Conservation (phyloP, 305 asterid genomes). For the Nicotiana rustica region DNA sequence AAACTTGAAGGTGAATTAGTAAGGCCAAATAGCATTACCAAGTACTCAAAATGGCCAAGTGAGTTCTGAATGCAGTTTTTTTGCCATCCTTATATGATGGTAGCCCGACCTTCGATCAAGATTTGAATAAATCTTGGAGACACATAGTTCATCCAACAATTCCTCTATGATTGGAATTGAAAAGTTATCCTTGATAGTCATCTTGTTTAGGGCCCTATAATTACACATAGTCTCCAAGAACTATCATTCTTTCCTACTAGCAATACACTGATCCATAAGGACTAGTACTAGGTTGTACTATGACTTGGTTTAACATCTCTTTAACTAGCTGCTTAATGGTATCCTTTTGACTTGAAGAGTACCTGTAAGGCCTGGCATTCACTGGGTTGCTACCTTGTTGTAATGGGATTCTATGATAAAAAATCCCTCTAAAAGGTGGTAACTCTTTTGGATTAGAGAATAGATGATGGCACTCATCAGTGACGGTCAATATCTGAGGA, state of each 20-base stretch:
- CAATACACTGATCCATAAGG: not conserved
- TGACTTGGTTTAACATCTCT: not conserved
- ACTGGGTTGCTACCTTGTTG: not conserved
- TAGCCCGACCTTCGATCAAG: not conserved
- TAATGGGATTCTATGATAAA: too few species aligned
- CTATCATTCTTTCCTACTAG: not conserved
- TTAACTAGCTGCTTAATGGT: not conserved
- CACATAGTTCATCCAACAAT: not conserved
- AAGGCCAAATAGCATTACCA: not conserved
- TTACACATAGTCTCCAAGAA: not conserved
- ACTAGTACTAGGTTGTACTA: not conserved
- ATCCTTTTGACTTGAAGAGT: not conserved
- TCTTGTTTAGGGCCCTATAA: not conserved
- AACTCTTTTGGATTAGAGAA: not conserved
- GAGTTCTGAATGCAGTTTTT: not conserved
- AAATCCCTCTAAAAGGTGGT: not conserved
- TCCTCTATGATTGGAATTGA: not conserved
- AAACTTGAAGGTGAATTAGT: not conserved
- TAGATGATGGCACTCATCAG: too few species aligned
- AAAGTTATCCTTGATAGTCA: not conserved
- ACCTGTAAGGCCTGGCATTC: not conserved
- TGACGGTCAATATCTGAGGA: too few species aligned
- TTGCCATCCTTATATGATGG: not conserved
- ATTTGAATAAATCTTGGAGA: not conserved
- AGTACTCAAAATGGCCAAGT: not conserved